Evolutionary conservation across 1,139 yeast species (phyloP).

Genomic region (Zhuliangozyma blackwelliae): DNA sequence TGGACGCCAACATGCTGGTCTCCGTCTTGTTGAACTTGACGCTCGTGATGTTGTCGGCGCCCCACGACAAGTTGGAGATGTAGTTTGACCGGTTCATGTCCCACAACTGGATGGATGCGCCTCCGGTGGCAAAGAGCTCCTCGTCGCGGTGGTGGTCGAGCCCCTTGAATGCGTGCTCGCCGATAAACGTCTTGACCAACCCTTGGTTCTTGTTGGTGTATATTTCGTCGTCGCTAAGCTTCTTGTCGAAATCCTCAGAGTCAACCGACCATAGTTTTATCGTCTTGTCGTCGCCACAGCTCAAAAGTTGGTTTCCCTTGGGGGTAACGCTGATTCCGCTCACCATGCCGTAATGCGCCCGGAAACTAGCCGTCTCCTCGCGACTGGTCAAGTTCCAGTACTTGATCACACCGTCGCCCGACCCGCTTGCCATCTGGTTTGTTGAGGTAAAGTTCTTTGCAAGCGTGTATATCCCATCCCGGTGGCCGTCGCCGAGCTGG

Average conservation of each 20-base stretch:
- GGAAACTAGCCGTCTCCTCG: slow-evolving; percentile 69
- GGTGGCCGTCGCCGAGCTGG: slow-evolving; percentile 90
- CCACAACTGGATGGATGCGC: slow-evolving; percentile 87
- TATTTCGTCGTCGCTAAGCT: slow-evolving; percentile 30
- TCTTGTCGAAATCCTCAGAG: slow-evolving; percentile 40
- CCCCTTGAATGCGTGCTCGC: slow-evolving; percentile 81
- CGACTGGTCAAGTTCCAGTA: slow-evolving; percentile 84
- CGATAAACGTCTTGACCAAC: slow-evolving; percentile 68
- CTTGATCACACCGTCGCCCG: slow-evolving; percentile 93
- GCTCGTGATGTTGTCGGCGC: slow-evolving; percentile 81
- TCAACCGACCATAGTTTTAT: slow-evolving; percentile 75
- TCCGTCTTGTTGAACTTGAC: slow-evolving; percentile 90
- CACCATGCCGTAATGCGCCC: slow-evolving; percentile 90
- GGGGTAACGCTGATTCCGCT: slow-evolving; percentile 84
- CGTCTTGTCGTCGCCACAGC: slow-evolving; percentile 90
- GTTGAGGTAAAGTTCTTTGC: slow-evolving; percentile 73
- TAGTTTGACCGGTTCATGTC: slow-evolving; percentile 78
- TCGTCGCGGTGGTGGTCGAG: slow-evolving; percentile 82
- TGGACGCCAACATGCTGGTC: slow-evolving; percentile 81
- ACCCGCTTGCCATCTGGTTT: slow-evolving; percentile 80
- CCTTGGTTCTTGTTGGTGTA: slow-evolving; percentile 39
- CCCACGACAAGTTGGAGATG: slow-evolving; percentile 82
- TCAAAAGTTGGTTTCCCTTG: slow-evolving; percentile 53
- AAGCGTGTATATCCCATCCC: slow-evolving; percentile 90
- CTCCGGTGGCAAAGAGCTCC: slow-evolving; percentile 83